Base-by-base conservation (phyloP, 75 land plant species). In the Cryptomeria japonica region DNA sequence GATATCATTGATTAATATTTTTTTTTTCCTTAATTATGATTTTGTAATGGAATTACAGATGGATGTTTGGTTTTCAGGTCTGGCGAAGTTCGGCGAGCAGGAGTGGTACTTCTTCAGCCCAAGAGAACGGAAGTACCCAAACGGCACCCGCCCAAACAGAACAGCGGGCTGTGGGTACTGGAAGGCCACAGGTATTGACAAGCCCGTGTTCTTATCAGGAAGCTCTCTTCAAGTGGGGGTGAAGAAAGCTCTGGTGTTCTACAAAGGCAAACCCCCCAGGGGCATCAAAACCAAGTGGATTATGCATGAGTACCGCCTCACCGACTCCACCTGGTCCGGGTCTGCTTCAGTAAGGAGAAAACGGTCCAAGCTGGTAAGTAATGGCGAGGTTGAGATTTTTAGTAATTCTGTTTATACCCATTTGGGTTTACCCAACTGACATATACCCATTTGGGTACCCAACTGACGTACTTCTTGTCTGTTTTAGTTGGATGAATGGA, bases 271-370 rank as follows among this genome's bases (percentile, higher is more conserved):
- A 34, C 49, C 84, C 4, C 84, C 36, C 11, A 83, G 36, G 84
- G 84, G 46, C 44, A 38, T 37, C 46, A 83, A 83, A 36, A 38
- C 46, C 32, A 38, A 83, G n/a, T 83, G 84, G 84, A 83, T 83
- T 83, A 83, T 38, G 84, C 84, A 83, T 22, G 46, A 83, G 15
- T 83, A 83, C 32, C 42, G 44, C 84, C 84, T 83, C 15, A 6
- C 22, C 5, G 53, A 83, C 31, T 12, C 46, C 84, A 28, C 10
- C 13, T 3, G 34, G 13, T 11, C 36, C 34, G 9, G 3, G 76
- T 12, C 1, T 51, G 86, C 89, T 46, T 89, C 75, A 11, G 84
- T 49, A 87, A 90, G 53, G 53, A 32, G 75, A n/a, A n/a, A 73
- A 11, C 2, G 36, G 1, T 73, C 36, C 3, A 73, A 32, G 32